Percentiles rank a stretch among this genome's conserved stretches.
These are phyloP conservation scores for Triticum timopheevii DNA, from an alignment of 176 grass and related monocot genomes.

Conservation along the genomic window DNA sequence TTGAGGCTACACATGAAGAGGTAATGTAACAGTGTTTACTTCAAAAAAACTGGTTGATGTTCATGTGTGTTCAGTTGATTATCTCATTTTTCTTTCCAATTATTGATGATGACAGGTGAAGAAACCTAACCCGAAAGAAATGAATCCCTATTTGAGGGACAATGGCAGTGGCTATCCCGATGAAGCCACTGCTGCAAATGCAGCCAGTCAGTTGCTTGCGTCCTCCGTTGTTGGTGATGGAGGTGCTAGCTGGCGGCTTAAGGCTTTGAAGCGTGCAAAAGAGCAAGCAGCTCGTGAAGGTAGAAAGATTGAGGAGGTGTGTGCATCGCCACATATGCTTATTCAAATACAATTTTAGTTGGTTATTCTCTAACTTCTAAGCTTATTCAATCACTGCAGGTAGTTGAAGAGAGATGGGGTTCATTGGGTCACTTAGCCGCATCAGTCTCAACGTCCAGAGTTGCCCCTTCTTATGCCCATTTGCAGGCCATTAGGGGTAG, in stretches of 20 bases:
- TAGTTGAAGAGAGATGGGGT: constrained; percentile 86
- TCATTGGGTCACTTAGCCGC: constrained; percentile 69
- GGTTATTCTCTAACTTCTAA: neutral
- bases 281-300: constrained; percentile 92
- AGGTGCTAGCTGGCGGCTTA: constrained; percentile 94
- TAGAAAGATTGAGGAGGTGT: constrained; percentile 70
- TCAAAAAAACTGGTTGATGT: neutral
- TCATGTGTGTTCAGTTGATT: neutral
- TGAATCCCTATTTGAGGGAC: constrained; percentile 84
- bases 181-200: constrained; percentile 41
- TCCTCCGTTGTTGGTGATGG: constrained; percentile 89
- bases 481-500: constrained; percentile 78
- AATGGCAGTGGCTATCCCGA: constrained; percentile 77
- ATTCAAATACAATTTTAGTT: neutral
- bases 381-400: constrained; percentile 41
- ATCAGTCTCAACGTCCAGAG: constrained; percentile 62
- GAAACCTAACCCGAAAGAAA: constrained; percentile 59
- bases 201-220: constrained; percentile 43
- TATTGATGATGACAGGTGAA: constrained; percentile 37
- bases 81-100: neutral
- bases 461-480: constrained; percentile 69
- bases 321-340: neutral
- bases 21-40: constrained; percentile 44
- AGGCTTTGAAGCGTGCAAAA: constrained; percentile 96
- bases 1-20: constrained; percentile 48